Base-by-base conservation (phyloP, 164 flowering plant species). In the Stephania japonica region DNA sequence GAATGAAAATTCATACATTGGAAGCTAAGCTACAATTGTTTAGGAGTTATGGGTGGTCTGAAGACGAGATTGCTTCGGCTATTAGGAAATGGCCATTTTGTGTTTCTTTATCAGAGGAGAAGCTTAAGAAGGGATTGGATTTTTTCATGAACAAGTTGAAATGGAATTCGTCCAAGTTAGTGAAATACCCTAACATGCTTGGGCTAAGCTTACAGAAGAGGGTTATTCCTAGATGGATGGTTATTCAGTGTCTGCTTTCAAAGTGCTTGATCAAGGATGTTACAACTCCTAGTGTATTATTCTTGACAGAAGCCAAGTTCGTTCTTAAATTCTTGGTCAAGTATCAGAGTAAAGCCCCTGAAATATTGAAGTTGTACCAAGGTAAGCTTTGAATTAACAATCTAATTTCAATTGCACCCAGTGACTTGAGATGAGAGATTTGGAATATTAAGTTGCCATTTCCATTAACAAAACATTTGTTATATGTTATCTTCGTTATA, bases 21-120 rank as follows among this genome's bases (percentile, higher is more conserved):
- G 32, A 23, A 44, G 14, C 27, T 7, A 70, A 70, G 59, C 3
- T 70, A 7, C 24, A 27, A 11, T 8, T 70, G 16, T 70, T 12
- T 70, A 70, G 73, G 65, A 56, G 65, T 27, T 70, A 16, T 53
- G 65, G 73, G 24, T 68, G 43, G 49, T 42, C 70, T 68, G 70
- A 68, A 24, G 47, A 68, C 16, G 70, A 68, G 7, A 68, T 68
- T 41, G 2, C 2, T 68, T 68, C 24, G 7, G 47, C 47, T 0
- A 38, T 68, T n/a, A 42, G 50, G 43, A 68, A 42, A 9, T 5
- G 3, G 49, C 70, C 70, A 3, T 32, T 32, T 32, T 32, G 38
- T 32, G 38, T 32, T 32, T 32, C 38, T 32, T 2, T 32, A 32
- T 32, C 38, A 32, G 38, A 32, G 38, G 38, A 32, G 38, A 32